These are phyloP conservation scores for Penicillium sp. DNA, from an alignment of 2,329 filamentous ascomycete species.

Conservation along the genomic window DNA sequence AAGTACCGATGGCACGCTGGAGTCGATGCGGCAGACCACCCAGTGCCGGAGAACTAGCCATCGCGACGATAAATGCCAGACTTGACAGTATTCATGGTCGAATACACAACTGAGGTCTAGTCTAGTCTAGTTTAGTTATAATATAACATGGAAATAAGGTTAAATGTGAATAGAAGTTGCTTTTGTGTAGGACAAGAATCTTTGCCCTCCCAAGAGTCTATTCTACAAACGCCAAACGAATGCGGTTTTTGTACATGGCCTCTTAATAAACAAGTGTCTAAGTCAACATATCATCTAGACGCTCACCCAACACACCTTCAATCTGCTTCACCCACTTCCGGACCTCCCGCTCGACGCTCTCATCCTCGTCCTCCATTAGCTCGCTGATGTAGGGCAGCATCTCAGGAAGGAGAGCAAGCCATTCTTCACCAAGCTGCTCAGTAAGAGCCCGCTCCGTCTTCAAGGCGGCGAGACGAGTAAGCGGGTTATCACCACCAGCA, in stretches of 20 bases:
- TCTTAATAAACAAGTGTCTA: slow-evolving; percentile 47
- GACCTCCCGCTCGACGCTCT: slow-evolving; percentile 87
- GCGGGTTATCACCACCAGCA: slow-evolving; percentile 60
- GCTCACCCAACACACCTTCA: slow-evolving; percentile 87
- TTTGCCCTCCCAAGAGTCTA: slow-evolving; percentile 12
- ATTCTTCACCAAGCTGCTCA: slow-evolving; percentile 84
- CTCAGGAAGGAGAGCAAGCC: slow-evolving; percentile 87
- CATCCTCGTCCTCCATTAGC: slow-evolving; percentile 94
- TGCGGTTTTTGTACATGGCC: slow-evolving; percentile 30
- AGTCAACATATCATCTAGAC: slow-evolving; percentile 87
- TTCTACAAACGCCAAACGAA: slow-evolving; percentile 26
- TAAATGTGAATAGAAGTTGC: slow-evolving; percentile 9
- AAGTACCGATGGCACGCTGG: slow-evolving; percentile 45
- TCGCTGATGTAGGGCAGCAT: slow-evolving; percentile 97
- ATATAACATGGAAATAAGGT: neutral
- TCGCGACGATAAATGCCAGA: neutral
- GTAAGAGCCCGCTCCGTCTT: slow-evolving; percentile 81
- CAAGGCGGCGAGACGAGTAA: slow-evolving; percentile 79
- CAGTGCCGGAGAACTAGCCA: slow-evolving; percentile 32
- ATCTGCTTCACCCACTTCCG: slow-evolving; percentile 89
- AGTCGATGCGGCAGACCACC: slow-evolving; percentile 35
- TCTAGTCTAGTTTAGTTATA: neutral
- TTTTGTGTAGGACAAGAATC: slow-evolving; percentile 13
- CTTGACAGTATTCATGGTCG: neutral
- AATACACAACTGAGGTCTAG: too few relatives aligned